Base-by-base conservation (phyloP, 2,329 filamentous ascomycete genomes). In the Scortechinia acanthostroma region DNA sequence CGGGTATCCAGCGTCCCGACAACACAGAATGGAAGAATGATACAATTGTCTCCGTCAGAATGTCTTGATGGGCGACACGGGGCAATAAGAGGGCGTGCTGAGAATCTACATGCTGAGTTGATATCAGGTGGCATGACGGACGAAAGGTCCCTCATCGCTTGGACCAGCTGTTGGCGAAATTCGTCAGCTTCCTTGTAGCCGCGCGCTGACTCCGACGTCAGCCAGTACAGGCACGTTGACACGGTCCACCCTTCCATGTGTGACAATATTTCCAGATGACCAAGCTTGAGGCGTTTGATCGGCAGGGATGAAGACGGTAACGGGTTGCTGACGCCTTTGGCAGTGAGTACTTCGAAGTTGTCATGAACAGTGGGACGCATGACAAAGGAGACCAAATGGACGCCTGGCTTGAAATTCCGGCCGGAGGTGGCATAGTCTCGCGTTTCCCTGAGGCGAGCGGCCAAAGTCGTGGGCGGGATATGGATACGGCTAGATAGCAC, bases 401-500 rank as follows among this genome's bases (percentile, higher is more conserved):
- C 59, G 35, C 63, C 64, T 42, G 64, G 50, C 22, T 51, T 49
- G 40, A 55, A 51, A 35, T 59, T 50, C 23, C 49, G 48, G 37
- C 54, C n/a, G 10, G 25, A 10, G 10, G 25, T 30, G n/a, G 25
- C 25, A 56, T 65, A 76, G 43, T 58, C 62, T 21, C 68, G 65
- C 53, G 81, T 70, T 14, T 67, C 64, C n/a, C 59, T 58, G 4
- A 80, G 62, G 21, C 73, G 65, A 4, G 53, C 48, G 22, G 65
- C 57, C 4, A 82, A 59, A 4, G 68, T 66, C 3, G 60, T 55
- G 14, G 65, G 60, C 1, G 71, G 63, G 14, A 81, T 66, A 50
- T 81, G 76, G 58, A 81, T 71, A 45, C 71, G 73, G 21, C 70
- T 65, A 14, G 77, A 70, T 22, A 81, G 64, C 3, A 63, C 65